Percentiles rank a stretch among this genome's conserved stretches.
phyloP scores from a whole-genome alignment of 306 rosid species.

The Phaseolus lunatus region DNA sequence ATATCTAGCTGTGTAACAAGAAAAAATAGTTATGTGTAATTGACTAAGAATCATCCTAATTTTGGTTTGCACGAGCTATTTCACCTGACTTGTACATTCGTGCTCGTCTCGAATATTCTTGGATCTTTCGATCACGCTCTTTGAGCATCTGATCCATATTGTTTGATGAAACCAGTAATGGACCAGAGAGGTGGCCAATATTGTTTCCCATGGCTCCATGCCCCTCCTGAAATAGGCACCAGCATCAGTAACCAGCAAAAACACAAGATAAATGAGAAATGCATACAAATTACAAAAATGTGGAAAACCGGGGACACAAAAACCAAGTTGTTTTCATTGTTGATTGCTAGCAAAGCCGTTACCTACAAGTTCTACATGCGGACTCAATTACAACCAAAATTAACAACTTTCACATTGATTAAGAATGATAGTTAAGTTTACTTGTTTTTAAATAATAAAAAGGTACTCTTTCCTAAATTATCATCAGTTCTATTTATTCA shows the following conservation, averaged over 20 bases:
- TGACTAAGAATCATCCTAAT: conserved; percentile 36
- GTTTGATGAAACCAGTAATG: conserved; percentile 73
- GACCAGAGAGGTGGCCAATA: conserved; percentile 77
- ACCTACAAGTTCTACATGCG: neutral
- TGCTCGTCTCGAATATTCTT: conserved; percentile 72
- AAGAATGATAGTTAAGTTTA: too few species aligned
- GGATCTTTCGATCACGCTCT: conserved; percentile 79
- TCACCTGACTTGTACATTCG: conserved; percentile 55
- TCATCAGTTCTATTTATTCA: too few species aligned
- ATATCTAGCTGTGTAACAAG: conserved; percentile 19
- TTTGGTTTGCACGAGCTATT: conserved; percentile 33
- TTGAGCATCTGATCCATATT: conserved; percentile 78
- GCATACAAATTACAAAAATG: neutral
- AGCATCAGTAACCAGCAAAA: conserved; percentile 4
- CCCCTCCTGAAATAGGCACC: conserved; percentile 57
- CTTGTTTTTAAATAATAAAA: too few species aligned
- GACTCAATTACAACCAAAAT: too few species aligned
- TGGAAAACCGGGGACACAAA: neutral
- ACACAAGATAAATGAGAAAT: neutral
- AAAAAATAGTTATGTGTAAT: conserved; percentile 9
- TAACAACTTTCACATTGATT: too few species aligned
- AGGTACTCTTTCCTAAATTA: too few species aligned
- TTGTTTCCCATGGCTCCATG: conserved; percentile 60
- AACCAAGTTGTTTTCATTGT: conserved; percentile 1
- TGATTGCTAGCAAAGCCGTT: conserved; percentile 19